Conservation (phyloP, 176 grass and related monocot genomes). For the Aechmea fasciata region DNA sequence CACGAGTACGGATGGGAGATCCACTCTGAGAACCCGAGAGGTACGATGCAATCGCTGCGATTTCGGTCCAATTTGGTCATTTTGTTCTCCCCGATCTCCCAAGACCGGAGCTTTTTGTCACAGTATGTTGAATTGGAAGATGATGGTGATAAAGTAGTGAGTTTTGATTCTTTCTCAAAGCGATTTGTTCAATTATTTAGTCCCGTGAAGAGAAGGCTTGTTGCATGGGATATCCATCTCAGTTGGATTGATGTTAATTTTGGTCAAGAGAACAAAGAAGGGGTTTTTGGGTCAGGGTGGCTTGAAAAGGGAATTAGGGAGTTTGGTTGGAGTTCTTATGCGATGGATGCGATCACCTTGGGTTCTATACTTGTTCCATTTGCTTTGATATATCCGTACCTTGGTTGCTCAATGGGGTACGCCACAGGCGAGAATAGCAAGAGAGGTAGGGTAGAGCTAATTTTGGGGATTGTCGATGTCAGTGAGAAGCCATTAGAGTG, state of each 20-base stretch:
- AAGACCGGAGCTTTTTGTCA: slow-evolving; percentile 25
- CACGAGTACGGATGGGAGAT: slow-evolving; percentile 58
- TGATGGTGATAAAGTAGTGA: background rate
- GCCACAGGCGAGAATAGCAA: background rate
- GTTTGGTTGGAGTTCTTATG: slow-evolving; percentile 42
- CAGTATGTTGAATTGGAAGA: slow-evolving; percentile 2
- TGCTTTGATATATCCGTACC: slow-evolving; percentile 33
- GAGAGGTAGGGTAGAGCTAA: slow-evolving; percentile 28
- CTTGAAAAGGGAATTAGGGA: slow-evolving; percentile 32
- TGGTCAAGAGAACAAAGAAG: background rate
- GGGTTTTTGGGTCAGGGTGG: background rate
- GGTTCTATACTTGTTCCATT: slow-evolving; percentile 39
- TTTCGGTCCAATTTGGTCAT: slow-evolving; percentile 42
- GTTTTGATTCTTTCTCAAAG: slow-evolving; percentile 1
- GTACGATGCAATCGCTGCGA: background rate
- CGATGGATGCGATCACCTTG: slow-evolving; percentile 32
- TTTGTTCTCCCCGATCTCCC: slow-evolving; percentile 29
- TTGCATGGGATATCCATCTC: slow-evolving; percentile 31
- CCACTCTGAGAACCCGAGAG: background rate
- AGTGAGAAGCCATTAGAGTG: slow-evolving; percentile 45
- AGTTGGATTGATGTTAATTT: slow-evolving; percentile 35
- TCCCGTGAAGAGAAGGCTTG: slow-evolving; percentile 39
- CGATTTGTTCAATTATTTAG: slow-evolving; percentile 28
- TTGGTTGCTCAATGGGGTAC: slow-evolving; percentile 20
- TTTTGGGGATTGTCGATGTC: slow-evolving; percentile 49